phyloP scores from a whole-genome alignment of 2,329 filamentous ascomycete species.

The Neonectria neomacrospora region DNA sequence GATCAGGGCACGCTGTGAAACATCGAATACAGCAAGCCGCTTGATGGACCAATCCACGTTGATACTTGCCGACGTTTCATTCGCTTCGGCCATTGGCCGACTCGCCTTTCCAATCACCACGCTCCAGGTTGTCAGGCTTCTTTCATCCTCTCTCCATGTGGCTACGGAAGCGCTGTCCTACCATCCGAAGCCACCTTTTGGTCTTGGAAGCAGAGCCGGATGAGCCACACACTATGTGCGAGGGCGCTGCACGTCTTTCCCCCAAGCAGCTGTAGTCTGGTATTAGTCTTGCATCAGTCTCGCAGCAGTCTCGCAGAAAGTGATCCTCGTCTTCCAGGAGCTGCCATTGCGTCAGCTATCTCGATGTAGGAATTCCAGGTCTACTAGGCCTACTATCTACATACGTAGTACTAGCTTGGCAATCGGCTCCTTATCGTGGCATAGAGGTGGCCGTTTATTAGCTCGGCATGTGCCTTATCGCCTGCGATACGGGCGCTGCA shows the following conservation, averaged over 20 bases:
- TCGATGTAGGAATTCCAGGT: slow-evolving; percentile 11
- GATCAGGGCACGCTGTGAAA: slow-evolving; percentile 30
- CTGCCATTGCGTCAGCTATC: slow-evolving; percentile 11
- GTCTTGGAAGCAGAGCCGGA: background rate
- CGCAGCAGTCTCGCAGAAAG: slow-evolving; percentile 12
- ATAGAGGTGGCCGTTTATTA: slow-evolving; percentile 11
- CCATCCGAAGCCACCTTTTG: slow-evolving; percentile 11
- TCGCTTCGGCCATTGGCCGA: slow-evolving; percentile 33
- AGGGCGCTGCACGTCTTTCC: slow-evolving; percentile 21
- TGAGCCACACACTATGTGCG: slow-evolving; percentile 19
- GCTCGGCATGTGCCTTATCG: slow-evolving; percentile 18
- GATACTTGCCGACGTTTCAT: slow-evolving; percentile 27
- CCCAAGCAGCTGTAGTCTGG: slow-evolving; percentile 19
- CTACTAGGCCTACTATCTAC: too few species aligned
- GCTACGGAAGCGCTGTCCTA: slow-evolving; percentile 28
- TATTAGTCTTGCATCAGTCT: slow-evolving; percentile 20
- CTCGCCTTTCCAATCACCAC: slow-evolving; percentile 22
- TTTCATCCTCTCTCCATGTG: slow-evolving; percentile 17
- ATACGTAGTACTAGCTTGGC: background rate
- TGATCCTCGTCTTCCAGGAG: background rate
- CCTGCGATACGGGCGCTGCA: background rate
- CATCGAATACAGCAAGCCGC: slow-evolving; percentile 25
- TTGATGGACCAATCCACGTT: slow-evolving; percentile 30
- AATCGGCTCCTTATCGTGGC: background rate
- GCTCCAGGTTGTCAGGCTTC: slow-evolving; percentile 7